These are phyloP conservation scores for Sphaerulina vaccinii DNA, from an alignment of 2,329 filamentous ascomycete genomes.

Conservation along the genomic window DNA sequence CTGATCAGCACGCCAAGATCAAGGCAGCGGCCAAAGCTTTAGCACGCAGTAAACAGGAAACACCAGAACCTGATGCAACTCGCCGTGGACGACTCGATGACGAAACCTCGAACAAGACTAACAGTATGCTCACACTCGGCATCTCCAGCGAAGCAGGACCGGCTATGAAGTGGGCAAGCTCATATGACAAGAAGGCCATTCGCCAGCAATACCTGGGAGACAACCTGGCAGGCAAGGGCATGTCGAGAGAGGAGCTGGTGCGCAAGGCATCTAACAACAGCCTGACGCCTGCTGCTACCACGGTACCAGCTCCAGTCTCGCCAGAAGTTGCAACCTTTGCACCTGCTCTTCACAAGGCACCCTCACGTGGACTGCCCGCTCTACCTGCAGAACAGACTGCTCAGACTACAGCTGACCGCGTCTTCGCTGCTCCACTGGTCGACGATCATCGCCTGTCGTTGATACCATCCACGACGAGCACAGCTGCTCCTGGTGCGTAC, in stretches of 20 bases:
- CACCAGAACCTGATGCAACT: slow-evolving; percentile 50
- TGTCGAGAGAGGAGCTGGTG: slow-evolving; percentile 30
- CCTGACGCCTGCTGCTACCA: slow-evolving; percentile 19
- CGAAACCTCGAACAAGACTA: slow-evolving; percentile 68
- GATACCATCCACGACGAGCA: not conserved
- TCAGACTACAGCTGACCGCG: not conserved
- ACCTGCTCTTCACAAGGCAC: slow-evolving; percentile 9
- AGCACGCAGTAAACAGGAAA: slow-evolving; percentile 56
- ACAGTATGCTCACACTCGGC: slow-evolving; percentile 85
- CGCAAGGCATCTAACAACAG: slow-evolving; percentile 32
- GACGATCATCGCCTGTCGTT: slow-evolving; percentile 13
- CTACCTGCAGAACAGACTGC: slow-evolving; percentile 4
- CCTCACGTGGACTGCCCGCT: slow-evolving; percentile 15
- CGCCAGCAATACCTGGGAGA: slow-evolving; percentile 83
- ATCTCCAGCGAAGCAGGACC: slow-evolving; percentile 85
- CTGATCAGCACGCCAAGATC: slow-evolving; percentile 89
- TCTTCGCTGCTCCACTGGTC: not conserved
- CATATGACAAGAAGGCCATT: slow-evolving; percentile 87
- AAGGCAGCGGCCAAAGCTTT: slow-evolving; percentile 86
- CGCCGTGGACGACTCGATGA: slow-evolving; percentile 57
- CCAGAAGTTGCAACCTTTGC: slow-evolving; percentile 8
- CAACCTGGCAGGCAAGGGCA: slow-evolving; percentile 58
- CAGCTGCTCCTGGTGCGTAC: slow-evolving; percentile 13
- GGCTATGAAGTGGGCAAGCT: slow-evolving; percentile 94
- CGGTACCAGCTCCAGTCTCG: not conserved